phyloP scores from a whole-genome alignment of 2,329 filamentous ascomycete species.

The Hypoxylon sp. region DNA sequence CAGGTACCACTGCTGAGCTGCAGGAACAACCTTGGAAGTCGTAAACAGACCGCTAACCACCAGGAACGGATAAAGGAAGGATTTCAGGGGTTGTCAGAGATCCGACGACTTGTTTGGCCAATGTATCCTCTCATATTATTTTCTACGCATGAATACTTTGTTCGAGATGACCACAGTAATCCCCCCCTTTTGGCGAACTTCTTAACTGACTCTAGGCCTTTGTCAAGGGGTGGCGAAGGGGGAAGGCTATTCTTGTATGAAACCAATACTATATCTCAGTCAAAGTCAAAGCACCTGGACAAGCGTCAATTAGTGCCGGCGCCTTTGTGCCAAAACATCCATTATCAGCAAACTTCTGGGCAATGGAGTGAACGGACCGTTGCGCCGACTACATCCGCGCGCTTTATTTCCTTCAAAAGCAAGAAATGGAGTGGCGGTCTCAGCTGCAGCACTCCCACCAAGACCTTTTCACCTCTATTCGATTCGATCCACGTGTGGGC shows the following conservation, averaged over 20 bases:
- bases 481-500: constrained; percentile 37
- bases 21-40: constrained; percentile 39
- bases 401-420: constrained; percentile 22
- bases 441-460: constrained; percentile 18
- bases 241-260: constrained; percentile 8
- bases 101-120: constrained; percentile 16
- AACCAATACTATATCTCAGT: constrained; percentile 5
- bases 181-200: constrained; percentile 13
- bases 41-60: constrained; percentile 26
- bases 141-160: constrained; percentile 7
- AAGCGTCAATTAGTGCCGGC: constrained; percentile 6
- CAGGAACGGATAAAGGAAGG: constrained; percentile 24
- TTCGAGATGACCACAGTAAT: constrained; percentile 6
- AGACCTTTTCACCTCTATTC: constrained; percentile 21
- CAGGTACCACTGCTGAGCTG: constrained; percentile 36
- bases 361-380: constrained; percentile 6
- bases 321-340: constrained; percentile 11
- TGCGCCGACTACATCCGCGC: constrained; percentile 25
- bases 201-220: constrained; percentile 20
- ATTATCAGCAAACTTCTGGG: background rate
- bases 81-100: constrained; percentile 35
- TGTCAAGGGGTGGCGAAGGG: background rate
- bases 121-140: constrained; percentile 17
- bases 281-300: constrained; percentile 9
- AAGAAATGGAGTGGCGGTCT: constrained; percentile 28